phyloP scores from a whole-genome alignment of 2,329 filamentous ascomycete genomes.

The Botrytis cinerea region DNA sequence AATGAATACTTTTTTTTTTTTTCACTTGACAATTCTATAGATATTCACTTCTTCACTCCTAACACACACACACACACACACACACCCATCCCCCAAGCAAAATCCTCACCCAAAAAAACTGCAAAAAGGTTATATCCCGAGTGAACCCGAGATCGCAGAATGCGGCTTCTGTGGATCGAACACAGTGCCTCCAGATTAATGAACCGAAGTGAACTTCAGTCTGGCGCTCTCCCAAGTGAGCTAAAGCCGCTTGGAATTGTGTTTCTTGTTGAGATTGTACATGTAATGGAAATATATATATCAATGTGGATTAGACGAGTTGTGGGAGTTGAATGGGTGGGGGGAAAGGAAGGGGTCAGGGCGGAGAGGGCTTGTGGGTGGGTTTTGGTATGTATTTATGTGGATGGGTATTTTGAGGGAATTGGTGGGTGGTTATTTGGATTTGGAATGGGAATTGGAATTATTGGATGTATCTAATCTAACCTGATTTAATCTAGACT shows the following conservation, averaged over 20 bases:
- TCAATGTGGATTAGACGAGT: too few relatives aligned
- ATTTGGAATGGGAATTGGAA: neutral
- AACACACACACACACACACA: too few relatives aligned
- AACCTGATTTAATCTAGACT: neutral
- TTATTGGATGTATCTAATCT: neutral
- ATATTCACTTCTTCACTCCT: neutral
- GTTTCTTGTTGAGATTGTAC: neutral
- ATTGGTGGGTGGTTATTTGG: neutral
- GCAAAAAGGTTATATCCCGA: neutral
- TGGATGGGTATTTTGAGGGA: neutral
- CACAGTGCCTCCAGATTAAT: slow-evolving; percentile 15
- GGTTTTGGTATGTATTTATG: too few relatives aligned
- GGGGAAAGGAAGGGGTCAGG: too few relatives aligned
- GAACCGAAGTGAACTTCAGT: neutral
- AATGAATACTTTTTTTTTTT: neutral
- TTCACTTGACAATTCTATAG: neutral
- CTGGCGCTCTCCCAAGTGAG: slow-evolving; percentile 17
- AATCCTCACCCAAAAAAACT: neutral
- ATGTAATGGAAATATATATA: too few relatives aligned
- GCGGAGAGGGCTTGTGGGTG: neutral
- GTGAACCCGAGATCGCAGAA: slow-evolving; percentile 9
- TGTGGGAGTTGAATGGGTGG: too few relatives aligned
- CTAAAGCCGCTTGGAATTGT: slow-evolving; percentile 7
- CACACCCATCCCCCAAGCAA: too few relatives aligned
- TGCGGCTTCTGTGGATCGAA: slow-evolving; percentile 18